Conservation (phyloP, 139 green algal species). For the Eudorina sp. region DNA sequence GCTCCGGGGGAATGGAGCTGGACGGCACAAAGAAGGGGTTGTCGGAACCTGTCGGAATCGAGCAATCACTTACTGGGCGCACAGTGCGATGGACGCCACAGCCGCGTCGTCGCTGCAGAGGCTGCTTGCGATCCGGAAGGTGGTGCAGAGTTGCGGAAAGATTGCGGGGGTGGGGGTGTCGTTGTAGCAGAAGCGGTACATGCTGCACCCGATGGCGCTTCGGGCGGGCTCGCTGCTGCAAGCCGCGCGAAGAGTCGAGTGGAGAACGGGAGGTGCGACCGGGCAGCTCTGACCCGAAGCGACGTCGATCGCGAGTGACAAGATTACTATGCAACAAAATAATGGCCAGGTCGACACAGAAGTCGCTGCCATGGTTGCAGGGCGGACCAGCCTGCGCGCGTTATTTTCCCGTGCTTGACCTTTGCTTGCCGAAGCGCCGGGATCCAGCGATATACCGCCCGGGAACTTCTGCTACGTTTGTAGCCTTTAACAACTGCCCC, state of each 20-base stretch:
- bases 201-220: conserved; percentile 32
- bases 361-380: too few species aligned
- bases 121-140: conserved; percentile 5
- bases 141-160: conserved; percentile 15
- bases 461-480: too few species aligned
- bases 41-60: too few species aligned
- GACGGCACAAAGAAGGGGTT: too few species aligned
- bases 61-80: background rate
- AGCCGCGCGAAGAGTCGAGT: background rate
- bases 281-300: background rate
- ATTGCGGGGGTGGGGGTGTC: background rate
- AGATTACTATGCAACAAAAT: too few species aligned
- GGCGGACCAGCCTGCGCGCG: too few species aligned
- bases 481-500: too few species aligned
- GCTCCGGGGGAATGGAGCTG: too few species aligned
- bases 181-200: conserved; percentile 26
- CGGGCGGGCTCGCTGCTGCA: background rate
- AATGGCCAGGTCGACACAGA: too few species aligned
- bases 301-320: background rate
- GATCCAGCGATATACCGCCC: too few species aligned
- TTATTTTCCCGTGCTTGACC: too few species aligned
- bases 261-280: background rate
- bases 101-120: conserved; percentile 41
- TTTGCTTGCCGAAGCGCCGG: too few species aligned
- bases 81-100: background rate